Evolutionary conservation across 2,329 filamentous ascomycete species (phyloP).

Genomic region (Dothidotthia symphoricarpi): DNA sequence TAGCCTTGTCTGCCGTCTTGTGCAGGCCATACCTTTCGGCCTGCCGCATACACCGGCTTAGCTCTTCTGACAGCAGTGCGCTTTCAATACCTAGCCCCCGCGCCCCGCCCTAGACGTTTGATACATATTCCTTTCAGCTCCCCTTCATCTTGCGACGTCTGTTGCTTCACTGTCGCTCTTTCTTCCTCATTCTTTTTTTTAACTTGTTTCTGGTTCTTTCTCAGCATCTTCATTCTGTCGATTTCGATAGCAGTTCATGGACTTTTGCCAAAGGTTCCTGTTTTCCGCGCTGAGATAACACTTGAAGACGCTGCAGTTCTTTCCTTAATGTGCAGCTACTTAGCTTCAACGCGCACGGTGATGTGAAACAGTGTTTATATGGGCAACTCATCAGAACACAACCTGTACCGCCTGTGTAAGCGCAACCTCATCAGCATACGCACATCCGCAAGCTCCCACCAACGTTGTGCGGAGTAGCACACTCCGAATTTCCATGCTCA

Average conservation of each 20-base stretch:
- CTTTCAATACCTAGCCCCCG: constrained; percentile 16
- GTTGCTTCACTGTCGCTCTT: constrained; percentile 27
- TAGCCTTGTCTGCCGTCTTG: too few species aligned
- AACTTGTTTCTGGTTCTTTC: constrained; percentile 10
- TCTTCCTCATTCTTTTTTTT: constrained; percentile 16
- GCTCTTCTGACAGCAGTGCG: constrained; percentile 4
- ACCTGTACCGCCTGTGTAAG: constrained; percentile 26
- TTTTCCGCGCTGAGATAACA: too few species aligned
- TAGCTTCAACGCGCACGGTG: constrained; percentile 8
- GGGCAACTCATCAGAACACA: constrained; percentile 15
- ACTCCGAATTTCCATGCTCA: constrained; percentile 32
- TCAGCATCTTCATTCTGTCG: constrained; percentile 5
- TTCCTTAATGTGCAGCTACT: constrained; percentile 20
- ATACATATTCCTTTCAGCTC: constrained; percentile 31
- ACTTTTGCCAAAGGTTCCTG: too few species aligned
- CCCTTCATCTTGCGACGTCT: constrained; percentile 19
- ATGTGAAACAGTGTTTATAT: constrained; percentile 16
- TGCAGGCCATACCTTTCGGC: background rate
- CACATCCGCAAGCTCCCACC: constrained; percentile 9
- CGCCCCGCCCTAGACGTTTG: constrained; percentile 17
- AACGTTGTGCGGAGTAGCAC: constrained; percentile 13
- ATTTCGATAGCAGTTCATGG: background rate
- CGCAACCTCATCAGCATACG: constrained; percentile 24
- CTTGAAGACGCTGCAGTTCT: constrained; percentile 1
- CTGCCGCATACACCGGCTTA: constrained; percentile 12